Base-by-base conservation (phyloP, 306 rosid species). In the Pachyrhizus erosus region DNA sequence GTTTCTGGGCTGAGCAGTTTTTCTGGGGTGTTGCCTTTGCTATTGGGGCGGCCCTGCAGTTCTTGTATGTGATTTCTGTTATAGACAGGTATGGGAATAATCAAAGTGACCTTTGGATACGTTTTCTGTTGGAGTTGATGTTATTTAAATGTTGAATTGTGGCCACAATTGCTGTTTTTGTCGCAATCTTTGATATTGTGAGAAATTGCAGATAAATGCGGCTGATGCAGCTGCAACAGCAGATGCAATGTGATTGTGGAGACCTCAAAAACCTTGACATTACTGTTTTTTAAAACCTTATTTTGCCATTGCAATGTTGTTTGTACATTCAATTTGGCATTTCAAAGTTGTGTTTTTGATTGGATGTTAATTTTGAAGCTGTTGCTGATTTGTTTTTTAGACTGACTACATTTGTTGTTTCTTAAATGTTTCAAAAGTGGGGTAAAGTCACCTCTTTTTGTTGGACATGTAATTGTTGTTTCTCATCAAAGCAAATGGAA, bases 1-100 rank as follows among this genome's bases (percentile, higher is more conserved):
- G 92, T 80, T 96, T 96, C 74, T 96, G 98, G 99, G 91, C 91
- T 20, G 73, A 89, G 6, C 93, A 89, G 83, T 87, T 93, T 81
- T 93, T 96, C 83, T 96, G 97, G 96, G 99, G 99, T 9, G 97
- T 93, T 60, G 89, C 92, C 49, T 96, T 93, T 82, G 91, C 96
- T 10, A 84, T 91, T 82, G 98, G 94, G 10, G 97, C 98, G 7
- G 86, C 83, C 3, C 73, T 96, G 88, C 94, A 93, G 87, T 93
- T 96, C 88, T 80, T 96, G 84, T 93, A 96, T 83, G 91, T 96
- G 57, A 83, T 96, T 78, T 92, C 99, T 12, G 94, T 93, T 37
- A 87, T 96, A 75, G 96, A 92, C 83, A 93, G 98, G 99, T 96
- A 90, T 15, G 75, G 29, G 67, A 54, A 66, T 75, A 61, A 78